phyloP scores from a whole-genome alignment of 2,329 filamentous ascomycete genomes.

The Pyricularia grisea region DNA sequence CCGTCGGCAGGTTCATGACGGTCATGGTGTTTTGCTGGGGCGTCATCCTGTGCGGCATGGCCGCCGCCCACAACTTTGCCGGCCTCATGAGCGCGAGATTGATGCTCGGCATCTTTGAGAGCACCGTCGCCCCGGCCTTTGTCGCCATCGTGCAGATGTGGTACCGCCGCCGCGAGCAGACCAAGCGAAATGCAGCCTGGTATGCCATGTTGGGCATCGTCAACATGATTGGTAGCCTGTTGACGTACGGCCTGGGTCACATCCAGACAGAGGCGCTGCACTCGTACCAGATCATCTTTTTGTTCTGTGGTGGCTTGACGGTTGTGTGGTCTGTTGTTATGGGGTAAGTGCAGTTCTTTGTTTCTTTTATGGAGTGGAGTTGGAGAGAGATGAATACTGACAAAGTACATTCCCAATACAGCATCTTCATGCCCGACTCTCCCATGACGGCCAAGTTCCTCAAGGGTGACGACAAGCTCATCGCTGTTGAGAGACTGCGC shows the following conservation, averaged over 20 bases:
- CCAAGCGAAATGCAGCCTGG: slow-evolving; percentile 46
- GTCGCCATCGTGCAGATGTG: slow-evolving; percentile 52
- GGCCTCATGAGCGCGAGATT: slow-evolving; percentile 26
- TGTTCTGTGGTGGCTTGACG: slow-evolving; percentile 43
- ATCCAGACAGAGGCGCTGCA: slow-evolving; percentile 35
- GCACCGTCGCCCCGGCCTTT: slow-evolving; percentile 37
- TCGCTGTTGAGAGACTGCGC: slow-evolving; percentile 43
- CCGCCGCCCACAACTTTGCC: slow-evolving; percentile 20
- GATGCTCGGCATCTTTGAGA: slow-evolving; percentile 27
- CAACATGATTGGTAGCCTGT: slow-evolving; percentile 45
- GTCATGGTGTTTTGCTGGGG: slow-evolving; percentile 16
- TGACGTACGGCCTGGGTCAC: slow-evolving; percentile 49
- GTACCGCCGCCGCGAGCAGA: slow-evolving; percentile 51
- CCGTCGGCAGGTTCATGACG: slow-evolving; percentile 16
- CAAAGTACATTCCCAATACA: neutral
- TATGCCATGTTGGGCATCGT: slow-evolving; percentile 53
- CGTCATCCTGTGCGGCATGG: slow-evolving; percentile 15
- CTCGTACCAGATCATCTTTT: slow-evolving; percentile 37
- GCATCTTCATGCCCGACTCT: slow-evolving; percentile 36
- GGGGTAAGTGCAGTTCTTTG: slow-evolving; percentile 14
- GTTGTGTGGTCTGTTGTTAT: slow-evolving; percentile 35
- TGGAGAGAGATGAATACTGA: neutral
- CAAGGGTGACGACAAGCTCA: slow-evolving; percentile 37
- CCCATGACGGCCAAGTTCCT: slow-evolving; percentile 42
- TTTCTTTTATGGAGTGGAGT: neutral